Percentiles rank a stretch among this genome's conserved stretches.
phyloP scores from a whole-genome alignment of 139 green algal genomes.

The Haematococcus lacustris region DNA sequence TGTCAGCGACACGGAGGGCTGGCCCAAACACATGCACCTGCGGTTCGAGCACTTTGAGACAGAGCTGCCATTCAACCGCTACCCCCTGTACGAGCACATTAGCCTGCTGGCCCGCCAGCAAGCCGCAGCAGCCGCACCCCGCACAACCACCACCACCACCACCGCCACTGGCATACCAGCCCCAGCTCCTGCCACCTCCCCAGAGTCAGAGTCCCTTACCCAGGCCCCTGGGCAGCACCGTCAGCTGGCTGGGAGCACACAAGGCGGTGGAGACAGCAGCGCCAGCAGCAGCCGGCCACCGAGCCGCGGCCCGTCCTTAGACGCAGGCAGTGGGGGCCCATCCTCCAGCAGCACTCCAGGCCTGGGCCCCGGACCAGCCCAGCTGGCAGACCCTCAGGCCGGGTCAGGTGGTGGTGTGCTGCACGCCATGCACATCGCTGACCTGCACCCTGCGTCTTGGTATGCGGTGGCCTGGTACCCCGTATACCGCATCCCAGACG shows the following conservation, averaged over 20 bases:
- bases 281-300: conserved; percentile 4
- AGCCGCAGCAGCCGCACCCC: conserved; percentile 10
- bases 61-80: conserved; percentile 56
- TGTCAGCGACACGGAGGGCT: conserved; percentile 47
- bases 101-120: conserved; percentile 25
- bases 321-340: too few relatives aligned
- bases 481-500: conserved; percentile 79
- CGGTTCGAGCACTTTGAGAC: conserved; percentile 58
- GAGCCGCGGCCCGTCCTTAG: too few relatives aligned
- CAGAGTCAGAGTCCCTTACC: neutral
- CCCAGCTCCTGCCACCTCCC: neutral
- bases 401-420: conserved; percentile 36
- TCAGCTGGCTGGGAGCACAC: too few relatives aligned
- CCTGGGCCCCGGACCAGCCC: neutral
- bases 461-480: conserved; percentile 83
- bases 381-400: neutral
- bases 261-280: conserved; percentile 13
- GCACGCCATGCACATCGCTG: conserved; percentile 28
- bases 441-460: conserved; percentile 80
- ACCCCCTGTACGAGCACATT: conserved; percentile 52
- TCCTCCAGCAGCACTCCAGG: neutral
- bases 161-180: too few relatives aligned
- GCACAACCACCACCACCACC: conserved; percentile 12
- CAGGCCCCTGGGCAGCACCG: too few relatives aligned
- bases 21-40: conserved; percentile 55